Evolutionary conservation across 2,329 filamentous ascomycete species (phyloP), one percentile per base, ranked within the genome.

Genomic region (Dothidotthia symphoricarpi): DNA sequence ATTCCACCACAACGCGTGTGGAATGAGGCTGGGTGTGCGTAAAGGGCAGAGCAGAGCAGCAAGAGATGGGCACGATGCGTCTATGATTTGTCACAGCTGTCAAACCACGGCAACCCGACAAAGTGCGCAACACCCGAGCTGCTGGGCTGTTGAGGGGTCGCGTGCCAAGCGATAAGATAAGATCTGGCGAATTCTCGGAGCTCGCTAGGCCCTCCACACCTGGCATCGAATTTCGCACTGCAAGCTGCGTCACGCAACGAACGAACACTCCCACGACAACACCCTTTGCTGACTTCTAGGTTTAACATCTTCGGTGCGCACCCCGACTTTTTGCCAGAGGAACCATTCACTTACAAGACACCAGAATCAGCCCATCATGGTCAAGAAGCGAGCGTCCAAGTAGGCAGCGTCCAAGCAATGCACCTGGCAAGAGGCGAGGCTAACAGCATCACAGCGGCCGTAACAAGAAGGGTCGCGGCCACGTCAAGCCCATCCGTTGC

Each of bases 391-490:
- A 72, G 80, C 82, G 69, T 82, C 79, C 75, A 85, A 85, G 81
- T 84, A 81, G 70, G 76, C 67, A 45, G 39, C 35, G 40, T 40
- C 57, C 53, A 49, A 41, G 36, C 27, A 24, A 39, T 38, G 41
- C 43, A 39, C 24, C 28, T 37, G 31, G 34, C 43, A 39, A 40
- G 34, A 47, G 36, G 45, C 36, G 48, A 48, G 45, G 51, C 66
- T 71, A 65, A 73, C 64, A 56, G 29, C 32, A 40, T 51, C 22
- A 53, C 72, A 94, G 87, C 81, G 91, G 91, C 75, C 89, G 91
- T 75, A 96, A 97, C 87, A 96, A 96, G 89, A 95, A 95, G 78
- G 91, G 93, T 75, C 88, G 93, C 75, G 93, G 93, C 80, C 91
- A 97, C 83, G 89, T 95, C 78, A 98, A 98, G 85, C 94, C 93